Conservation (phyloP, 805 yeast species). For the Metschnikowia gelsemii region DNA sequence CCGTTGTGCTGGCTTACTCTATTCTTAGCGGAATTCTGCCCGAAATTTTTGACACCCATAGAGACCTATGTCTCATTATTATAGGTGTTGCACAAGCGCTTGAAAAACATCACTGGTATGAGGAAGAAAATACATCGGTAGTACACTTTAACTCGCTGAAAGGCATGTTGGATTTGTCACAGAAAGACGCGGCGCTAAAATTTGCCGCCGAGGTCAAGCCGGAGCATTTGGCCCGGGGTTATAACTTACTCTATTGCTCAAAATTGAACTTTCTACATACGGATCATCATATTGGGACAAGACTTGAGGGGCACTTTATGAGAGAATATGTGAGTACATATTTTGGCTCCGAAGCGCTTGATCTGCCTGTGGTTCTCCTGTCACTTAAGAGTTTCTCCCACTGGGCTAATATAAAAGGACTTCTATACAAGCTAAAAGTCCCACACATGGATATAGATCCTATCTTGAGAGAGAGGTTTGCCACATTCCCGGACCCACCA, state of each 20-base stretch:
- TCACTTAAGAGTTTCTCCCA: constrained; percentile 53
- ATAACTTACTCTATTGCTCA: constrained; percentile 43
- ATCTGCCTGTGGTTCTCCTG: constrained; percentile 42
- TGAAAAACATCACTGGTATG: constrained; percentile 51
- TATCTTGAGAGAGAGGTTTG: constrained; percentile 31
- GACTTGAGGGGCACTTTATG: constrained; percentile 46
- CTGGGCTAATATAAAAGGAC: constrained; percentile 54
- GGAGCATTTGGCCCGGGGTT: constrained; percentile 42
- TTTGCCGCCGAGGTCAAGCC: constrained; percentile 27
- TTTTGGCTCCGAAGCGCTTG: constrained; percentile 41
- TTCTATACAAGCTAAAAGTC: constrained; percentile 41
- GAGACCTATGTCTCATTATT: constrained; percentile 46
- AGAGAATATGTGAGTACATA: constrained; percentile 36
- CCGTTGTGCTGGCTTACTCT: constrained; percentile 44
- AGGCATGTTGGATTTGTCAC: constrained; percentile 29
- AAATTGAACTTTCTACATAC: constrained; percentile 55
- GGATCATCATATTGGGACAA: constrained; percentile 55
- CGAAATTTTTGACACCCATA: constrained; percentile 33
- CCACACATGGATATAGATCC: constrained; percentile 37
- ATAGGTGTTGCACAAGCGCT: constrained; percentile 51
- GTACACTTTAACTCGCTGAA: constrained; percentile 34
- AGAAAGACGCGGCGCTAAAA: constrained; percentile 21
- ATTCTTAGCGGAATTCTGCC: constrained; percentile 37
- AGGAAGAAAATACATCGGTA: constrained; percentile 44
- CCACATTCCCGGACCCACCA: constrained; percentile 42